A percentile compares a stretch with the other conserved stretches of the same genome.
phyloP scores from a whole-genome alignment of 2,329 filamentous ascomycete genomes.

The Aspergillus sp. region DNA sequence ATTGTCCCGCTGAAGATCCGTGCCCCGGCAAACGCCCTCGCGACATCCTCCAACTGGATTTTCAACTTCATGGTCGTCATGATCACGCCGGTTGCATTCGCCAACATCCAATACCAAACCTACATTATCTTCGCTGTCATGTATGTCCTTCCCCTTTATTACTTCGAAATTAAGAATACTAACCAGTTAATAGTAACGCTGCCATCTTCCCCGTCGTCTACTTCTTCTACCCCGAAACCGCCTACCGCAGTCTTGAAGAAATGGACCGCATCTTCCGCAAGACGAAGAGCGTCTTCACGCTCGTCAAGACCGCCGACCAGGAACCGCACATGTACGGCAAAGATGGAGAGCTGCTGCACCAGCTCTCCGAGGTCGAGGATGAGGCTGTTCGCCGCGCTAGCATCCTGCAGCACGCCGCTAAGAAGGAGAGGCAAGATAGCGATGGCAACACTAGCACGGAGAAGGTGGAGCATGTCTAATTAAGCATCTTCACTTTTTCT shows the following conservation, averaged over 20 bases:
- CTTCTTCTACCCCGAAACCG: slow-evolving; percentile 63
- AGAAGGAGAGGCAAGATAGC: slow-evolving; percentile 15
- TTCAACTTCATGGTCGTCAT: slow-evolving; percentile 67
- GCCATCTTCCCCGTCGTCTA: slow-evolving; percentile 58
- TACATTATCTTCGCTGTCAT: slow-evolving; percentile 59
- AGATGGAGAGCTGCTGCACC: slow-evolving; percentile 57
- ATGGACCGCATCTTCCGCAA: slow-evolving; percentile 68
- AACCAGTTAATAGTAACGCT: slow-evolving; percentile 45
- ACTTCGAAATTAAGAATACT: no score
- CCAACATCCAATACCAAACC: slow-evolving; percentile 54
- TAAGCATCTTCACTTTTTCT: not conserved
- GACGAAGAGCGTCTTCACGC: slow-evolving; percentile 49
- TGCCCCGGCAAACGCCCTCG: slow-evolving; percentile 63
- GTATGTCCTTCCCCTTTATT: slow-evolving; percentile 28
- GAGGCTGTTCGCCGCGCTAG: slow-evolving; percentile 37
- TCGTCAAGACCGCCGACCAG: slow-evolving; percentile 51
- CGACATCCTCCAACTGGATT: slow-evolving; percentile 62
- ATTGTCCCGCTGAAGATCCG: slow-evolving; percentile 58
- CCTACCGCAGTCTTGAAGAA: slow-evolving; percentile 63
- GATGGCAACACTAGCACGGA: slow-evolving; percentile 19
- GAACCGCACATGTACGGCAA: slow-evolving; percentile 59
- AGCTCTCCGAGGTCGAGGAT: slow-evolving; percentile 49
- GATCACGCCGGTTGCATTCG: slow-evolving; percentile 63
- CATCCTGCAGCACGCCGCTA: slow-evolving; percentile 21
- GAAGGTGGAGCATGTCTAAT: slow-evolving; percentile 7